A percentile compares a stretch with the other conserved stretches of the same genome.
These are phyloP conservation scores for Aquilaria agallochum DNA, from an alignment of 441 rosid species.

Conservation along the genomic window DNA sequence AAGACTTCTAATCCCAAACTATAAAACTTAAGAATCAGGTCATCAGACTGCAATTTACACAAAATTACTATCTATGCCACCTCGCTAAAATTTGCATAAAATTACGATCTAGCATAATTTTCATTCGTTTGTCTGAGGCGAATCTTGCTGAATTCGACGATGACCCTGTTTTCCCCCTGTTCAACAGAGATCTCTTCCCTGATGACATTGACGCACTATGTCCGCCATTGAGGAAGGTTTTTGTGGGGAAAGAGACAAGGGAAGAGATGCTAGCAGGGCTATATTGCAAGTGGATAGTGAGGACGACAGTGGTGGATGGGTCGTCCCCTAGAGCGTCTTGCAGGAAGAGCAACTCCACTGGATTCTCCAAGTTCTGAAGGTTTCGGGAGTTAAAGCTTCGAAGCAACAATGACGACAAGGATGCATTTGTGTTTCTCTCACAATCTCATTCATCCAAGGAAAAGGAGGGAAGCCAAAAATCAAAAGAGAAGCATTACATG, in stretches of 20 bases:
- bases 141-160: slow-evolving; percentile 20
- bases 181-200: slow-evolving; percentile 42
- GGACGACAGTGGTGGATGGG: slow-evolving; percentile 22
- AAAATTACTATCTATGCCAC: no score
- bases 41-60: no score
- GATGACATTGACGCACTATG: slow-evolving; percentile 19
- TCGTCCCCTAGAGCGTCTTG: slow-evolving; percentile 51
- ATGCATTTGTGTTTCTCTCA: slow-evolving; percentile 61
- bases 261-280: slow-evolving; percentile 29
- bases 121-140: slow-evolving; percentile 52
- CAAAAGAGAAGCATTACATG: slow-evolving; percentile 16
- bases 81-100: no score
- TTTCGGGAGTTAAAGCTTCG: slow-evolving; percentile 51
- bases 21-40: no score
- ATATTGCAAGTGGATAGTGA: slow-evolving; percentile 61
- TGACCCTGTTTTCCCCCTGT: slow-evolving; percentile 66
- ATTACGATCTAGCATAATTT: slow-evolving; percentile 17
- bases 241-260: slow-evolving; percentile 22
- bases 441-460: slow-evolving; percentile 7
- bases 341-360: slow-evolving; percentile 89
- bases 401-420: slow-evolving; percentile 83
- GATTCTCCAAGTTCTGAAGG: slow-evolving; percentile 79
- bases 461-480: slow-evolving; percentile 1
- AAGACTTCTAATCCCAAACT: no score
- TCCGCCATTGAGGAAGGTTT: slow-evolving; percentile 51